A percentile compares a stretch with the other conserved stretches of the same genome.
phyloP scores from a whole-genome alignment of 108 stramenopile genomes.

The Aurantiochytrium sp. region DNA sequence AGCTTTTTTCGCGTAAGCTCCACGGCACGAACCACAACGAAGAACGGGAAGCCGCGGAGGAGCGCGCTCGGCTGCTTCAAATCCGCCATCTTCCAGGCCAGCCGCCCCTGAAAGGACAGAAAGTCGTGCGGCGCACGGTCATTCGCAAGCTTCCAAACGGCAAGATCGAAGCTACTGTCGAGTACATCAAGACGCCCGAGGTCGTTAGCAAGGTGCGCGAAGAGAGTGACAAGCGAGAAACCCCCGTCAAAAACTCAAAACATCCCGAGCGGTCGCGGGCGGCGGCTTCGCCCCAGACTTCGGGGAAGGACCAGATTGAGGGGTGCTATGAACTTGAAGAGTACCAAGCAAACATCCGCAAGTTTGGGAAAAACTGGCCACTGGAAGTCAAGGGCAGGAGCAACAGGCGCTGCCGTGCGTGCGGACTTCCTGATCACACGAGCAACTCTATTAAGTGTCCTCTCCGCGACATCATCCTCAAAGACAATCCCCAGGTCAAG shows the following conservation, averaged over 20 bases:
- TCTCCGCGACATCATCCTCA: neutral
- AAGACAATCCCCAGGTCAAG: neutral
- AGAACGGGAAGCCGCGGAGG: no score
- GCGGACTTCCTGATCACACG: neutral
- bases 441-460: neutral
- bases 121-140: neutral
- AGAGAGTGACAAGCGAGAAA: neutral
- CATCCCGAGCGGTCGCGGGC: neutral
- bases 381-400: neutral
- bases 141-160: conserved; percentile 21
- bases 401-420: neutral
- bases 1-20: no score
- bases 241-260: no score
- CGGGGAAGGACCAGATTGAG: no score
- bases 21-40: no score
- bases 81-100: neutral
- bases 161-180: neutral
- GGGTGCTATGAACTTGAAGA: neutral
- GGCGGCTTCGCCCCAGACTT: no score
- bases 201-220: neutral
- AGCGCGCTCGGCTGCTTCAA: neutral
- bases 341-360: neutral
- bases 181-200: neutral
- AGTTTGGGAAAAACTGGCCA: neutral
- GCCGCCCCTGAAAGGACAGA: neutral